Evolutionary conservation across 176 grass and related monocot species (phyloP).

Genomic region (Aegilops sharonensis): DNA sequence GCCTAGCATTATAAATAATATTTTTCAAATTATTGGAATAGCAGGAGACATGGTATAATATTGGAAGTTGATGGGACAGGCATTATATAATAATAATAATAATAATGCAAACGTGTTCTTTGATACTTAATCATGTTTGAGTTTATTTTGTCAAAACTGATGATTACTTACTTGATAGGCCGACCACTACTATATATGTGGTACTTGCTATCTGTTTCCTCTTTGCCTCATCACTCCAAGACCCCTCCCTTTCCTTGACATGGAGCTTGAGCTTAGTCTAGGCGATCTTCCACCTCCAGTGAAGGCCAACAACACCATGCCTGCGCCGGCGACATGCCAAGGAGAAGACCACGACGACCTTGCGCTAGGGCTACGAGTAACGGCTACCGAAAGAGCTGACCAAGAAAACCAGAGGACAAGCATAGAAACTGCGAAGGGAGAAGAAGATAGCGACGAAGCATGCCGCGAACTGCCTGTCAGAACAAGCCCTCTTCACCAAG

Average conservation of each 20-base stretch:
- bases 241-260: background rate
- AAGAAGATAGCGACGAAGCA: background rate
- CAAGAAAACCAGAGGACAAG: slow-evolving; percentile 10
- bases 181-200: slow-evolving; percentile 34
- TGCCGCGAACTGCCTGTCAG: background rate
- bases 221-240: slow-evolving; percentile 16
- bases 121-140: background rate
- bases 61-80: background rate
- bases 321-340: background rate
- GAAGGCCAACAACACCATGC: background rate
- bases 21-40: background rate
- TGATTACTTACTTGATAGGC: slow-evolving; percentile 13
- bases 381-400: slow-evolving; percentile 1
- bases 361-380: slow-evolving; percentile 37
- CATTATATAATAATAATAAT: background rate
- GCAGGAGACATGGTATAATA: background rate
- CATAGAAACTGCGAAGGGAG: background rate
- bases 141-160: slow-evolving; percentile 13
- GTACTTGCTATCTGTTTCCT: background rate
- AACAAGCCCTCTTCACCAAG: slow-evolving; percentile 5
- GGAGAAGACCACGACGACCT: slow-evolving; percentile 30
- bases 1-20: background rate
- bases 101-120: background rate
- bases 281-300: slow-evolving; percentile 32
- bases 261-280: slow-evolving; percentile 58